Conservation (phyloP, 1,284 basidiomycete species). For the Anthracocystis setariae region DNA sequence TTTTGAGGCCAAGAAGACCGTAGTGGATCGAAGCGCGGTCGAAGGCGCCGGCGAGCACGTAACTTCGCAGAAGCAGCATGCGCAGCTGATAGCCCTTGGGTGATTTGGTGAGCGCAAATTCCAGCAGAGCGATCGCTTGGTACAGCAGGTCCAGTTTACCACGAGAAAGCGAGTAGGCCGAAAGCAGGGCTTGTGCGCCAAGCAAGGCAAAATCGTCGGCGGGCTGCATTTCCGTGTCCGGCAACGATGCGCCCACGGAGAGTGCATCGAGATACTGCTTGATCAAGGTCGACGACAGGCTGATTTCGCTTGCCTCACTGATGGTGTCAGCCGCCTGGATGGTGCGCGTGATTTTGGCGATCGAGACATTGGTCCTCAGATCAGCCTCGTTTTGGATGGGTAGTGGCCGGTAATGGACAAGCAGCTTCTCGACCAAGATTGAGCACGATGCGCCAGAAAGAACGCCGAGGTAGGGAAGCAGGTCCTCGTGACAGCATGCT, state of each 20-base stretch:
- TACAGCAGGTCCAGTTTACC: slow-evolving; percentile 16
- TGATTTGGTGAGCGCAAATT: slow-evolving; percentile 33
- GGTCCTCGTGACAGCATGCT: slow-evolving; percentile 84
- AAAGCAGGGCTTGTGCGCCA: slow-evolving; percentile 76
- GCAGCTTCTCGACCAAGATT: slow-evolving; percentile 7
- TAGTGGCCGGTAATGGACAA: slow-evolving; percentile 1
- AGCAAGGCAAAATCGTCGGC: slow-evolving; percentile 84
- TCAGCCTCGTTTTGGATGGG: slow-evolving; percentile 27
- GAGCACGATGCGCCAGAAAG: slow-evolving; percentile 70
- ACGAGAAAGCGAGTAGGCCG: slow-evolving; percentile 64
- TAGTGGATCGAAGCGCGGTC: slow-evolving; percentile 43
- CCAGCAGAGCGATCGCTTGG: slow-evolving; percentile 36
- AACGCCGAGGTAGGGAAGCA: slow-evolving; percentile 74
- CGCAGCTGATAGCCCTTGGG: slow-evolving; percentile 57
- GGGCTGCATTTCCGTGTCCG: slow-evolving; percentile 82
- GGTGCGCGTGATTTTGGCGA: slow-evolving; percentile 40
- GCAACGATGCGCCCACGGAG: slow-evolving; percentile 74
- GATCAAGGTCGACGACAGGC: slow-evolving; percentile 8
- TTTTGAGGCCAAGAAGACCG: slow-evolving; percentile 44
- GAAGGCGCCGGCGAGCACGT: slow-evolving; percentile 35
- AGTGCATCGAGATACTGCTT: slow-evolving; percentile 74
- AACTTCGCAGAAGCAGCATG: slow-evolving; percentile 49
- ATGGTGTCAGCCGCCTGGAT: slow-evolving; percentile 13
- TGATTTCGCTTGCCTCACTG: slow-evolving; percentile 18
- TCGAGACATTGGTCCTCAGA: slow-evolving; percentile 36